phyloP scores from a whole-genome alignment of 768 basidiomycete genomes.

The Psilocybe sp. region DNA sequence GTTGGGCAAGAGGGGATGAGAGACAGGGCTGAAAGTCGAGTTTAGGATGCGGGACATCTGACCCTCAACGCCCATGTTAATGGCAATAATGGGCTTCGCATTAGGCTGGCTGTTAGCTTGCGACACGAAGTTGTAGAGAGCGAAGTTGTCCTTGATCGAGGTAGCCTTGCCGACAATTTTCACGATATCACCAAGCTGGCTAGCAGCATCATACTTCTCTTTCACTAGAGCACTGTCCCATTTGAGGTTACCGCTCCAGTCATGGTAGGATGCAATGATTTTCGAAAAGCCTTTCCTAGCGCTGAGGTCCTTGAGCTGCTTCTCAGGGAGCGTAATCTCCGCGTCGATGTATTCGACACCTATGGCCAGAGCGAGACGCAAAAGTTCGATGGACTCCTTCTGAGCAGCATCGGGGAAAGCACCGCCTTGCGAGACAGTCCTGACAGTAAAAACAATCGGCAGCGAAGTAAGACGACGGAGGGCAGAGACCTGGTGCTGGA shows the following conservation, averaged over 20 bases:
- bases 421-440: slow-evolving; percentile 88
- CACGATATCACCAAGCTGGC: slow-evolving; percentile 78
- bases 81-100: slow-evolving; percentile 84
- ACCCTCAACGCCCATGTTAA: slow-evolving; percentile 90
- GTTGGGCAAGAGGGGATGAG: slow-evolving; percentile 82
- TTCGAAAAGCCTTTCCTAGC: slow-evolving; percentile 67
- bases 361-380: slow-evolving; percentile 74
- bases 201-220: slow-evolving; percentile 67
- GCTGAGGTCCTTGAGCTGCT: slow-evolving; percentile 55
- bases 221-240: slow-evolving; percentile 73
- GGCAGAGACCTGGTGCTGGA: slow-evolving; percentile 75
- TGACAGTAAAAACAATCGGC: slow-evolving; percentile 90
- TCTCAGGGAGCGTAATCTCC: slow-evolving; percentile 74
- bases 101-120: slow-evolving; percentile 37
- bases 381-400: slow-evolving; percentile 70
- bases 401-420: slow-evolving; percentile 79
- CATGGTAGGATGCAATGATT: slow-evolving; percentile 93
- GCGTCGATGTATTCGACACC: slow-evolving; percentile 94
- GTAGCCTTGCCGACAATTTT: slow-evolving; percentile 90
- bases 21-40: slow-evolving; percentile 82
- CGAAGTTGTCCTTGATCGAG: slow-evolving; percentile 73
- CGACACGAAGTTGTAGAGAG: slow-evolving; percentile 68
- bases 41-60: slow-evolving; percentile 91
- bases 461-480: slow-evolving; percentile 75
- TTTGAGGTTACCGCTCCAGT: slow-evolving; percentile 81